Evolutionary conservation across 441 rosid species (phyloP).

Genomic region (Populus hybrid): DNA sequence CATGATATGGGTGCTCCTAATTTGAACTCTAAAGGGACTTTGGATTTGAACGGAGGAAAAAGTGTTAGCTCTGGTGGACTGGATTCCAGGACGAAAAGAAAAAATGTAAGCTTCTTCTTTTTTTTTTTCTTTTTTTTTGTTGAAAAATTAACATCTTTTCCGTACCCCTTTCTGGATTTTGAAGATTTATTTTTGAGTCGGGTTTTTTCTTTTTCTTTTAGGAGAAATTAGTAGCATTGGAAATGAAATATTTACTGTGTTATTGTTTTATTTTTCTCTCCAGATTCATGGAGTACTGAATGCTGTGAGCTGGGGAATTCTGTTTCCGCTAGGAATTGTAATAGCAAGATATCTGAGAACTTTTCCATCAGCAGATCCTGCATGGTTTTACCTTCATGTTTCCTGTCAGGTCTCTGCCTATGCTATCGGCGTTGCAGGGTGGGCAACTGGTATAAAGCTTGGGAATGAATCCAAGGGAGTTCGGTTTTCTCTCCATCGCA

Average conservation of each 20-base stretch:
- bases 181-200: neutral
- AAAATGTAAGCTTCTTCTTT: conserved; percentile 20
- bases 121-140: neutral
- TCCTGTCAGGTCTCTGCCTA: conserved; percentile 46
- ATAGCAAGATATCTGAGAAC: conserved; percentile 54
- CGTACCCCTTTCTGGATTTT: neutral
- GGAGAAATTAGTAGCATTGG: neutral
- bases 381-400: conserved; percentile 53
- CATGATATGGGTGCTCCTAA: conserved; percentile 16
- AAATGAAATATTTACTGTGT: neutral
- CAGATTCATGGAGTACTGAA: conserved; percentile 22
- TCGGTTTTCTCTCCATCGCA: conserved; percentile 27
- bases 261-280: neutral
- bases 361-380: conserved; percentile 43
- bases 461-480: conserved; percentile 39
- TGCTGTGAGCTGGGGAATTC: conserved; percentile 56
- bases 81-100: conserved; percentile 23
- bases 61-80: conserved; percentile 20
- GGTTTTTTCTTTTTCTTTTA: neutral
- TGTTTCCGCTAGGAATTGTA: conserved; percentile 49
- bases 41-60: conserved; percentile 29
- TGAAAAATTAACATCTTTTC: neutral
- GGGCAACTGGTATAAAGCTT: conserved; percentile 49
- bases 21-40: conserved; percentile 20
- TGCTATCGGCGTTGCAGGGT: conserved; percentile 41